phyloP scores from a whole-genome alignment of 83 land plant species.

The Larix sibirica region DNA sequence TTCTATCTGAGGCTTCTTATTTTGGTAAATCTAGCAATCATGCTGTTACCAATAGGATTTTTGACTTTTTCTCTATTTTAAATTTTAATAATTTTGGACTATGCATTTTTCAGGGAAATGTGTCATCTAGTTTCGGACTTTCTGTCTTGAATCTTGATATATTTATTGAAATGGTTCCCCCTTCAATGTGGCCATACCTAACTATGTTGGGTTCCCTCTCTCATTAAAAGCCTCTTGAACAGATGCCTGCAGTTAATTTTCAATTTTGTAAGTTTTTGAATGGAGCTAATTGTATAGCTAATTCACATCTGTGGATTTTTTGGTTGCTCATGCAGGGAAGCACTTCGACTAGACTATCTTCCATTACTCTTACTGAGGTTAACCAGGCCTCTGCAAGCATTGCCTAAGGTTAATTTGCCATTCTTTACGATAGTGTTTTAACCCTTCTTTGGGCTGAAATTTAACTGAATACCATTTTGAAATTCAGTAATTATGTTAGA shows the following conservation, averaged over 20 bases:
- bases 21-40: background rate
- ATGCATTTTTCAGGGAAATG: background rate
- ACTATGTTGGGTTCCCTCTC: background rate
- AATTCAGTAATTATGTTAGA: too few species aligned
- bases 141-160: background rate
- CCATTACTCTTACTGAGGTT: conserved; percentile 56
- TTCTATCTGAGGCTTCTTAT: background rate
- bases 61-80: background rate
- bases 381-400: conserved; percentile 62
- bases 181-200: background rate
- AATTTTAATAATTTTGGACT: background rate
- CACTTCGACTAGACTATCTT: conserved; percentile 80
- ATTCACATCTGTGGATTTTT: background rate
- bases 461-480: too few species aligned
- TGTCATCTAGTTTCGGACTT: background rate
- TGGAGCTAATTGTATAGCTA: background rate
- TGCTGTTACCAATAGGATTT: background rate
- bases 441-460: background rate
- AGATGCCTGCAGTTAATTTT: background rate
- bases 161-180: background rate
- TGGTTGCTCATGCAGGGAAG: conserved; percentile 43
- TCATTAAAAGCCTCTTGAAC: background rate
- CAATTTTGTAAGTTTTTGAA: background rate
- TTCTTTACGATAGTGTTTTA: background rate
- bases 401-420: conserved; percentile 71